A percentile compares a stretch with the other conserved stretches of the same genome.
Conservation (phyloP, 2,329 filamentous ascomycete species). For the Blumeria hordei region DNA sequence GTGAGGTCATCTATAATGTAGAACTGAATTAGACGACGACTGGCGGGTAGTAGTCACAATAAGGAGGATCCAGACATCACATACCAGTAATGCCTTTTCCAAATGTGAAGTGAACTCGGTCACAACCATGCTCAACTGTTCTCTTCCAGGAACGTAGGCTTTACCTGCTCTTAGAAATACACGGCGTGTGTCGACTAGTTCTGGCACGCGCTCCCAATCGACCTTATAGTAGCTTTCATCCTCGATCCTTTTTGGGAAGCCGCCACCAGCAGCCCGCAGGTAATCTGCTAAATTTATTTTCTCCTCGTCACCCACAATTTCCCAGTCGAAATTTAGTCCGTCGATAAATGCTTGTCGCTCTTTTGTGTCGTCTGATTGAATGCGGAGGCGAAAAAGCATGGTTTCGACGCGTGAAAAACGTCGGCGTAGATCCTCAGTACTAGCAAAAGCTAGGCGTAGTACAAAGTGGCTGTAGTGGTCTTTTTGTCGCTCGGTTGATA, state of each 20-base stretch:
- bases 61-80: conserved; percentile 6
- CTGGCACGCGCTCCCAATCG: conserved; percentile 80
- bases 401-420: conserved; percentile 74
- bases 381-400: conserved; percentile 65
- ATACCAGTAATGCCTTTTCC: conserved; percentile 61
- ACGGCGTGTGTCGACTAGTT: conserved; percentile 57
- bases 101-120: conserved; percentile 63
- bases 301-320: conserved; percentile 58
- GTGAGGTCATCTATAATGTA: conserved; percentile 48
- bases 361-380: conserved; percentile 47
- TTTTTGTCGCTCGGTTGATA: conserved; percentile 59
- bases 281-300: conserved; percentile 22
- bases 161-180: conserved; percentile 61
- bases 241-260: conserved; percentile 25
- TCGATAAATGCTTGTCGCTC: conserved; percentile 60
- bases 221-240: conserved; percentile 91
- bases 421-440: conserved; percentile 70
- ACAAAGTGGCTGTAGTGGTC: conserved; percentile 99
- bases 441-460: conserved; percentile 71
- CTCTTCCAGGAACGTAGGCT: conserved; percentile 70
- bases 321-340: conserved; percentile 60
- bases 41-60: background rate
- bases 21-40: background rate
- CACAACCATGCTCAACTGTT: conserved; percentile 73
- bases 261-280: conserved; percentile 14